Evolutionary conservation across 306 rosid species (phyloP).

Genomic region (Dryas drummondii): DNA sequence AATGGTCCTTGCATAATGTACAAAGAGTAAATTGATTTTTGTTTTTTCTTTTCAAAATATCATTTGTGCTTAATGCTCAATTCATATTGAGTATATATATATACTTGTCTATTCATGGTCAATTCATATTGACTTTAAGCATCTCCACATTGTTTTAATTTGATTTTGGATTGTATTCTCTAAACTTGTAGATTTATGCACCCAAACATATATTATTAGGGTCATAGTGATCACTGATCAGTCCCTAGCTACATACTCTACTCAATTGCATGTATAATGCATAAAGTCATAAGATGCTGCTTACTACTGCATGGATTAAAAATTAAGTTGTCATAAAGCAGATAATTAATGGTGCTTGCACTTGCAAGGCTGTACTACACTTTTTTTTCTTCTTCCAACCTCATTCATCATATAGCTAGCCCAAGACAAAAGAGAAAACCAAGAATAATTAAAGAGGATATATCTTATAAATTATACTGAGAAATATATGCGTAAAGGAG

Average conservation of each 20-base stretch:
- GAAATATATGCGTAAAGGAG: conserved; percentile 21
- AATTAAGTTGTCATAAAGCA: neutral
- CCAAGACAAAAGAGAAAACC: conserved; percentile 10
- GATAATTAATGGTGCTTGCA: conserved; percentile 11
- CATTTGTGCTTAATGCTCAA: too few species aligned
- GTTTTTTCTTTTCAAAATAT: too few species aligned
- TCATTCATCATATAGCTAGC: neutral
- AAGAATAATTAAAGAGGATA: conserved; percentile 9
- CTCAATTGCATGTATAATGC: neutral
- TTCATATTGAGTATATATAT: too few species aligned
- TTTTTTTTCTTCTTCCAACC: neutral
- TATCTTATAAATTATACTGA: neutral
- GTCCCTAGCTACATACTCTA: too few species aligned
- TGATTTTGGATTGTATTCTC: too few species aligned
- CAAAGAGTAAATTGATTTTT: too few species aligned
- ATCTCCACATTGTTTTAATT: too few species aligned
- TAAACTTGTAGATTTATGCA: neutral
- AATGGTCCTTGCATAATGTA: too few species aligned
- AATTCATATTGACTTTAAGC: too few species aligned
- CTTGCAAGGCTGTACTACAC: neutral
- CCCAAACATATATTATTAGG: neutral
- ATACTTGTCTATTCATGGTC: too few species aligned
- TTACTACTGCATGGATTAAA: neutral
- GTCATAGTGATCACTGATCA: neutral
- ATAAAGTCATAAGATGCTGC: neutral